Conservation (phyloP, 768 basidiomycete species). For the Suillus lakei region DNA sequence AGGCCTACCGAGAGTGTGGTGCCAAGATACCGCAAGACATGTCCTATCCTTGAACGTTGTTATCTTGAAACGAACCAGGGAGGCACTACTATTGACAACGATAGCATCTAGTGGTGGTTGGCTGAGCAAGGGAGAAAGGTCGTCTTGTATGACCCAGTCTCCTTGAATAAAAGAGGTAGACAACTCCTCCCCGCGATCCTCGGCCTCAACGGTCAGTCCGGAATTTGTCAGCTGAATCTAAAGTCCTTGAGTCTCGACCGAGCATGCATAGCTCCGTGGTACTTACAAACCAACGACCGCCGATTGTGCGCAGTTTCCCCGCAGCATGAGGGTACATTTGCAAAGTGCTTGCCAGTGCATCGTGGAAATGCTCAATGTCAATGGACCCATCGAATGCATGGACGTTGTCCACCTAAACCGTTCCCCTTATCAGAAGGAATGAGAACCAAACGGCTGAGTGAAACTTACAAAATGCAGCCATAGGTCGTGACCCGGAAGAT, state of each 20-base stretch:
- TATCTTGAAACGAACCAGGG: slow-evolving; percentile 34
- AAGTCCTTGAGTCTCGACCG: slow-evolving; percentile 5
- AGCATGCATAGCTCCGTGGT: neutral
- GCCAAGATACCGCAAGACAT: slow-evolving; percentile 38
- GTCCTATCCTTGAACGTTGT: slow-evolving; percentile 29
- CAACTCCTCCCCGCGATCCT: slow-evolving; percentile 11
- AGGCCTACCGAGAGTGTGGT: slow-evolving; percentile 36
- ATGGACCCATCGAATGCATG: slow-evolving; percentile 22
- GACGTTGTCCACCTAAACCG: slow-evolving; percentile 22
- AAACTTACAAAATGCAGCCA: slow-evolving; percentile 23
- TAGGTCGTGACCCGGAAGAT: slow-evolving; percentile 28
- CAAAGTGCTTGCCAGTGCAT: slow-evolving; percentile 25
- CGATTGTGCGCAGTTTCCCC: slow-evolving; percentile 21
- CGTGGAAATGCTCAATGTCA: slow-evolving; percentile 23
- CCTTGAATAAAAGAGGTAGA: slow-evolving; percentile 20
- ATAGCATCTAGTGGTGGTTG: slow-evolving; percentile 18
- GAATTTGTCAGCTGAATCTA: slow-evolving; percentile 30
- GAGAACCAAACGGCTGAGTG: neutral
- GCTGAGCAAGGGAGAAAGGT: slow-evolving; percentile 24
- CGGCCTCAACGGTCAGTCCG: slow-evolving; percentile 19
- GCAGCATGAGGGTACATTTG: slow-evolving; percentile 33
- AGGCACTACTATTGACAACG: slow-evolving; percentile 21
- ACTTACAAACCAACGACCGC: slow-evolving; percentile 26
- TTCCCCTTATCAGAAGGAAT: slow-evolving; percentile 8
- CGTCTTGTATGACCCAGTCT: slow-evolving; percentile 33